Percentiles rank a stretch among this genome's conserved stretches.
Conservation (phyloP, 2,329 filamentous ascomycete species). For the Capronia epimyces region DNA sequence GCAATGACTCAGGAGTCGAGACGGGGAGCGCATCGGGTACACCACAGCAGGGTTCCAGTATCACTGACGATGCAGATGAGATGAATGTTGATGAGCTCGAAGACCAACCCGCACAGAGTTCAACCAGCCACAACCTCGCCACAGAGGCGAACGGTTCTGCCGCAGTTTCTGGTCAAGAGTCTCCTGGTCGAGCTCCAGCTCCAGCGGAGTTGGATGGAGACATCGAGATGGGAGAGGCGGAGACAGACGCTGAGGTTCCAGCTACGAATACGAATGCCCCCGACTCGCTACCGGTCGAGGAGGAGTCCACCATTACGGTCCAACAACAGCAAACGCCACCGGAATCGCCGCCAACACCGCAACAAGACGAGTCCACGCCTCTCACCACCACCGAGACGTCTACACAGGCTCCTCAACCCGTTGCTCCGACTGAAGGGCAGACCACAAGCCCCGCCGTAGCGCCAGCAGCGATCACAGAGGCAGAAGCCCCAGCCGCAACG, state of each 20-base stretch:
- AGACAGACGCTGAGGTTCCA: slow-evolving; percentile 31
- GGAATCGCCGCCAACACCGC: slow-evolving; percentile 26
- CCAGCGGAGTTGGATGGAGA: slow-evolving; percentile 17
- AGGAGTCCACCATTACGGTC: slow-evolving; percentile 19
- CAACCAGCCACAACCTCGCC: slow-evolving; percentile 2
- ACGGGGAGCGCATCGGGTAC: slow-evolving; percentile 45
- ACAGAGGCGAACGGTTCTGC: slow-evolving; percentile 18
- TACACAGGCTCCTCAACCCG: slow-evolving; percentile 22
- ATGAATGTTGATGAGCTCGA: slow-evolving; percentile 35
- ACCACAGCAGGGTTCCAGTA: slow-evolving; percentile 40
- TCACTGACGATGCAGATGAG: slow-evolving; percentile 44
- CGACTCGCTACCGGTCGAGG: slow-evolving; percentile 29
- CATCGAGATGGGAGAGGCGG: slow-evolving; percentile 39
- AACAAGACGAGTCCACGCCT: slow-evolving; percentile 9
- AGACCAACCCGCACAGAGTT: slow-evolving; percentile 18
- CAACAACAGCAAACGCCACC: slow-evolving; percentile 31
- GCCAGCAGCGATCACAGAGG: slow-evolving; percentile 5
- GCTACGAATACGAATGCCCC: slow-evolving; percentile 34
- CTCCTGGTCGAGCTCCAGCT: slow-evolving; percentile 5
- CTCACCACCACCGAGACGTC: neutral
- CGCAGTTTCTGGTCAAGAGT: slow-evolving; percentile 18
- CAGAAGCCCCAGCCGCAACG: slow-evolving; percentile 8
- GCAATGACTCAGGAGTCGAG: slow-evolving; percentile 50
- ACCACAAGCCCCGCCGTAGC: slow-evolving; percentile 4
- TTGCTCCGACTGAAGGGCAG: slow-evolving; percentile 17